Evolutionary conservation across 2,329 filamentous ascomycete genomes (phyloP), one percentile per base, ranked within the genome.

Genomic region (Leptoxyphium fumago): DNA sequence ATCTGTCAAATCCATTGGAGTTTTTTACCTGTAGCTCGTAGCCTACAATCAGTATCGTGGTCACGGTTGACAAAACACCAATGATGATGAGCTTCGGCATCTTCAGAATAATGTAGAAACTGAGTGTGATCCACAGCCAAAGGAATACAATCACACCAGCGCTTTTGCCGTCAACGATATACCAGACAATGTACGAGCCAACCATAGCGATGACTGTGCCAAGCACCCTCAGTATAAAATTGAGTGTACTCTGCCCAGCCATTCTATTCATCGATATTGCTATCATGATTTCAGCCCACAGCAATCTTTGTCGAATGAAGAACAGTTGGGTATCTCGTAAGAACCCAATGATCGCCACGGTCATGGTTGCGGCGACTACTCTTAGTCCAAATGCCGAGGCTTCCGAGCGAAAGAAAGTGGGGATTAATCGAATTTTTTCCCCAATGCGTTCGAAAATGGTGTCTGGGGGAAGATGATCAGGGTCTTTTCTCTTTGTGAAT

Each of bases 251-350:
- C 51, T 84, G 78, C 0, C 82, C 83, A 0, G 80, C 75, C 0
- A 75, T 77, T n/a, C 75, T 70, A 1, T 73, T 76, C 80, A 84
- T 84, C 44, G 74, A 75, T 15, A 86, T 77, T 2, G 80, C 75
- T 2, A 62, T 61, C 64, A 87, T 84, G 50, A 88, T 82, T 72
- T 85, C 74, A 2, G 80, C 80, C 83, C 83, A 88, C 1, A 87
- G 72, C 1, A 86, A 63, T n/a, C 83, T 69, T 53, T 88, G 78
- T 45, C 75, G 63, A 10, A 76, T 67, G 56, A 85, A 88, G 56
- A 84, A 87, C 0, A 49, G 50, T 48, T 84, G 75, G 0, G 80
- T 79, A 28, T 71, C 58, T 43, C 73, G 66, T 13, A 87, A 63
- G 55, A 75, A 85, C 0, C 73, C 78, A 5, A 84, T 59, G 43